These are phyloP conservation scores for Paramecium caudatum DNA, from an alignment of 73 alveolate genomes.

Conservation along the genomic window DNA sequence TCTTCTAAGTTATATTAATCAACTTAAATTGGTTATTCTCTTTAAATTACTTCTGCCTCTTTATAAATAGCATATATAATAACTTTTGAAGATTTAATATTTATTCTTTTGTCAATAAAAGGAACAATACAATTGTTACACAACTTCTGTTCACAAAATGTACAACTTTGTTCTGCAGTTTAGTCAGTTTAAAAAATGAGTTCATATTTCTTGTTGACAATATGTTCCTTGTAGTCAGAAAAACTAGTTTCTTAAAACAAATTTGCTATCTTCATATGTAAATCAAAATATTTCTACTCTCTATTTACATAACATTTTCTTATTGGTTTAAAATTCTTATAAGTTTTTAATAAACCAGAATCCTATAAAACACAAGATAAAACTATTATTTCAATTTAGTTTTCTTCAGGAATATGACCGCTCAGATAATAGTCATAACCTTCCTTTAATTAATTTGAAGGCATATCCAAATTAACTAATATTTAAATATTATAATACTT, in stretches of 20 bases:
- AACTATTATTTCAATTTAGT: too few species aligned
- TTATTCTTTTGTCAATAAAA: constrained; percentile 5
- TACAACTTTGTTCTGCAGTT: not conserved
- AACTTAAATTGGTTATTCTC: not conserved
- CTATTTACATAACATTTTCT: not conserved
- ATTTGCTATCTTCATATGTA: constrained; percentile 12
- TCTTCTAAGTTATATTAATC: constrained; percentile 2
- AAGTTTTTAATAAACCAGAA: not conserved
- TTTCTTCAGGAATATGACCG: not conserved
- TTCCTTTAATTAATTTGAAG: not conserved
- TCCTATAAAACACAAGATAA: not conserved
- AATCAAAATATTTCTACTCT: not conserved
- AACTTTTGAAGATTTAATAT: not conserved
- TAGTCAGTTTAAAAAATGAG: not conserved
- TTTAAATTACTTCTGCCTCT: not conserved
- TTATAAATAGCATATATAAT: not conserved
- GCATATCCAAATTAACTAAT: not conserved
- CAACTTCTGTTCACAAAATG: constrained; percentile 1
- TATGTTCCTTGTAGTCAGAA: not conserved
- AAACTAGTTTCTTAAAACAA: not conserved
- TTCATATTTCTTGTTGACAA: constrained; percentile 2
- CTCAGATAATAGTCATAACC: not conserved
- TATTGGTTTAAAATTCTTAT: not conserved
- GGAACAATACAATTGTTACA: constrained; percentile 48
- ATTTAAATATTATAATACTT: not conserved